Evolutionary conservation across 2,329 filamentous ascomycete species (phyloP), one percentile per base, ranked within the genome.

Genomic region (Diaporthe vaccinii): DNA sequence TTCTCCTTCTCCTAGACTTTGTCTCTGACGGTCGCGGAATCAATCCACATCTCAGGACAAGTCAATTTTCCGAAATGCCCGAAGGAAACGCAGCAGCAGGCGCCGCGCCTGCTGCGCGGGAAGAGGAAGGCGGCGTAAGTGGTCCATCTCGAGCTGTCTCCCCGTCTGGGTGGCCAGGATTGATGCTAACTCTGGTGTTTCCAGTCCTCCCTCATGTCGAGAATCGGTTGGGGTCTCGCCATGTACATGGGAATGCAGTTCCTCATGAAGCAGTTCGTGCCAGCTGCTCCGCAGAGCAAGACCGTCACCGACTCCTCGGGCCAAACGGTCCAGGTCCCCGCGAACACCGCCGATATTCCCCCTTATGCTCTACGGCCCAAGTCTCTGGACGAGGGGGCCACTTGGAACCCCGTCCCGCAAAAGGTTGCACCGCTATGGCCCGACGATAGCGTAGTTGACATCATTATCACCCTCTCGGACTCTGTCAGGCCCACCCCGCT

Each of bases 401-500:
- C 88, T 69, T 93, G 92, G 82, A 93, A 89, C 79, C 83, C 85
- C 1, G 85, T 95, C 25, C 95, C 95, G 1, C 89, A 92, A 78
- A 89, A 89, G 74, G 88, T 98, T 76, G 94, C 94, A 51, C 96
- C 97, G 31, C 95, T 98, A 81, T 99, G 97, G 97, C 92, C 94
- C 3, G 86, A 90, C 65, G 91, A 97, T 82, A 94, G 91, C 80
- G 87, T 91, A 76, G 84, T 99, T 79, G 97, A 99, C 84, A 91
- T 99, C 79, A 88, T 91, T 78, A 90, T 99, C 82, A 97, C 96
- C 79, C 90, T 98, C 73, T 96, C 95, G 65, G 90, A 94, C 17
- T 93, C 93, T 14, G 89, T 93, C 78, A 89, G 90, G 46, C 90
- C 95, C 76, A 91, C 91, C 20, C 89, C 93, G 31, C 87, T 98